Conservation (phyloP, 1,284 basidiomycete species). For the Anthracocystis panici-leucophaei region DNA sequence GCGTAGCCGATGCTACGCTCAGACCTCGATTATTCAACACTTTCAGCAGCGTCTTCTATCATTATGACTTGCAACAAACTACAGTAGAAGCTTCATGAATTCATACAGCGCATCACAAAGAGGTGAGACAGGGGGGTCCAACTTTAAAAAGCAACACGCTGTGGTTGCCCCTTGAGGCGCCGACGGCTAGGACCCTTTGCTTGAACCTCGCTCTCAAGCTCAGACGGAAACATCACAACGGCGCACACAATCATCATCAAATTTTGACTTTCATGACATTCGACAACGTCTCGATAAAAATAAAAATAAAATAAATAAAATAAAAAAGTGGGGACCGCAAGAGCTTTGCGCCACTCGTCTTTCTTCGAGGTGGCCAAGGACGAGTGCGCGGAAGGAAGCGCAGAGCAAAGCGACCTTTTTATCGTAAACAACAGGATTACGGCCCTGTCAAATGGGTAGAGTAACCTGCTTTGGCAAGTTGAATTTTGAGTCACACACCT, state of each 20-base stretch:
- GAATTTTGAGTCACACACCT: background rate
- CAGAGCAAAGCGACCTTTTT: background rate
- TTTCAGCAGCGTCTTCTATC: no score
- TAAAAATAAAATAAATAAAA: no score
- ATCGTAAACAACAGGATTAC: background rate
- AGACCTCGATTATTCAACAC: no score
- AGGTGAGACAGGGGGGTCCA: no score
- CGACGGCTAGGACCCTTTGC: no score
- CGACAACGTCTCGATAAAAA: background rate
- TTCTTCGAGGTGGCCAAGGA: background rate
- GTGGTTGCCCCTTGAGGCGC: no score
- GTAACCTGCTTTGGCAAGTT: conserved; percentile 1
- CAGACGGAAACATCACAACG: background rate
- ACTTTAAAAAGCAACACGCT: no score
- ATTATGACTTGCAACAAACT: no score
- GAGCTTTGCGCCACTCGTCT: background rate
- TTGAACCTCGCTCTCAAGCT: no score
- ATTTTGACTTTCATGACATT: conserved; percentile 3
- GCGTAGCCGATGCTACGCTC: no score
- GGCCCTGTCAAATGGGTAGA: background rate
- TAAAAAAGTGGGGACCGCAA: background rate
- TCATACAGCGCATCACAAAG: no score
- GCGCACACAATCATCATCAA: background rate
- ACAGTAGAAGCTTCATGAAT: no score
- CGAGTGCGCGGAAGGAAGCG: background rate